Base-by-base conservation (phyloP, 352 stramenopile genomes). In the Pythium dissimile region DNA sequence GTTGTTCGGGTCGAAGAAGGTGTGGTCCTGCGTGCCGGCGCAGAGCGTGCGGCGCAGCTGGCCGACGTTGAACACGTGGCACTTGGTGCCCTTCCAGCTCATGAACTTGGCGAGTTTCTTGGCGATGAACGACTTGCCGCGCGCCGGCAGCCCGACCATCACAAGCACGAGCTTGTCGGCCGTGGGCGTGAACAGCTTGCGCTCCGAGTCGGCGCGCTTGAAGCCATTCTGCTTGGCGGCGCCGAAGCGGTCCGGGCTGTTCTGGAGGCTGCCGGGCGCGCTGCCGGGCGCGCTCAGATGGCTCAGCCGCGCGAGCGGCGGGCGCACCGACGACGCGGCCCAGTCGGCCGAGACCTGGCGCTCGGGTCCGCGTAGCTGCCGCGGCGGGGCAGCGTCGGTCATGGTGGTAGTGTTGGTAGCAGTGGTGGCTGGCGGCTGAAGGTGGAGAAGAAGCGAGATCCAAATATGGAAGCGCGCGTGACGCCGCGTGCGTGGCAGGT, bases 81-180 rank as follows among this genome's bases (percentile, higher is more conserved):
- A 79, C 58, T 83, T 71, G 38, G 86, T 67, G n/a, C 83, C 83
- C 51, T 91, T 93, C 83, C 83, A 93, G 53, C 70, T 83, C 21
- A 90, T 69, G 54, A 89, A 90, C 62, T 89, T 89, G 51, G 71
- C 78, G 2, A 92, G 70, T 54, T 96, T 96, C 64, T 97, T 96
- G 49, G 92, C 89, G 64, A 98, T 98, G 67, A 97, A 97, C 48
- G 94, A 98, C 68, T 98, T 98, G 45, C 95, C 95, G 10, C 92
- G 94, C 1, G 89, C 95, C 0, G 95, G 95, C 8, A 98, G 66
- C 0, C 95, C 95, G 23, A 98, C 94, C 90, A 98, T 98, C 20
- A 98, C 86, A 27, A 98, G 82, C 49, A 98, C 89, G 13, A 98
- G 75, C 57, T 98, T 98, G 68, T 98, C 93, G 4, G 86, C 88